These are phyloP conservation scores for Acanthamoeba lenticulata DNA, from an alignment of 208 protist genomes.

Conservation along the genomic window DNA sequence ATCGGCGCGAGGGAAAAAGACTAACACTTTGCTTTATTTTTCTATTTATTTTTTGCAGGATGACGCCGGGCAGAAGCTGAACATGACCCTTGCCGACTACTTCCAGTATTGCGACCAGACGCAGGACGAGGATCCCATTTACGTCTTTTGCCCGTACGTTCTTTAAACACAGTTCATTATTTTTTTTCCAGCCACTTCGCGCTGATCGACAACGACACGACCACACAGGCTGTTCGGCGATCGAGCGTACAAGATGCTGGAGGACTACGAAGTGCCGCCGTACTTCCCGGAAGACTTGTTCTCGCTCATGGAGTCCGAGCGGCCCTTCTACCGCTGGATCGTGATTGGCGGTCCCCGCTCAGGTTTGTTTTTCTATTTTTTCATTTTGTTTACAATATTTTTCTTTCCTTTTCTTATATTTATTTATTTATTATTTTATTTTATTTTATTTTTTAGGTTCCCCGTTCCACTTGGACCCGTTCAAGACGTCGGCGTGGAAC, in stretches of 20 bases:
- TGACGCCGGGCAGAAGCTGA: conserved; percentile 43
- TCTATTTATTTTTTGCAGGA: too few species aligned
- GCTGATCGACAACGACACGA: too few species aligned
- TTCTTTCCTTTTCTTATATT: neutral
- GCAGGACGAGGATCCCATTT: conserved; percentile 65
- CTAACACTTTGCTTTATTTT: too few species aligned
- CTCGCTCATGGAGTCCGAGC: conserved; percentile 22
- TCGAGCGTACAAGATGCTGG: conserved; percentile 8
- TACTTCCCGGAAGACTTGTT: conserved; percentile 66
- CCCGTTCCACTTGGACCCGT: conserved; percentile 66
- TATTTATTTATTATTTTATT: neutral
- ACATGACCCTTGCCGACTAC: conserved; percentile 63
- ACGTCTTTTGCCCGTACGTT: conserved; percentile 66
- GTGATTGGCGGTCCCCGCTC: conserved; percentile 61
- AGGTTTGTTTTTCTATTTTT: neutral
- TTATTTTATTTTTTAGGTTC: neutral
- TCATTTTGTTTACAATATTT: neutral
- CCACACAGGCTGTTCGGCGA: neutral
- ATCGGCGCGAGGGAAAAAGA: too few species aligned
- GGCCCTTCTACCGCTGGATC: conserved; percentile 21
- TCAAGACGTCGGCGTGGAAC: conserved; percentile 65
- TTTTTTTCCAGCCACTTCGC: neutral
- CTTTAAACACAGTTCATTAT: neutral
- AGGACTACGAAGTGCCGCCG: conserved; percentile 56
- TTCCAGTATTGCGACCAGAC: conserved; percentile 7